Percentiles rank a stretch among this genome's conserved stretches.
Evolutionary conservation across 805 yeast genomes (phyloP).

Genomic region (Middelhovenomyces tepae): DNA sequence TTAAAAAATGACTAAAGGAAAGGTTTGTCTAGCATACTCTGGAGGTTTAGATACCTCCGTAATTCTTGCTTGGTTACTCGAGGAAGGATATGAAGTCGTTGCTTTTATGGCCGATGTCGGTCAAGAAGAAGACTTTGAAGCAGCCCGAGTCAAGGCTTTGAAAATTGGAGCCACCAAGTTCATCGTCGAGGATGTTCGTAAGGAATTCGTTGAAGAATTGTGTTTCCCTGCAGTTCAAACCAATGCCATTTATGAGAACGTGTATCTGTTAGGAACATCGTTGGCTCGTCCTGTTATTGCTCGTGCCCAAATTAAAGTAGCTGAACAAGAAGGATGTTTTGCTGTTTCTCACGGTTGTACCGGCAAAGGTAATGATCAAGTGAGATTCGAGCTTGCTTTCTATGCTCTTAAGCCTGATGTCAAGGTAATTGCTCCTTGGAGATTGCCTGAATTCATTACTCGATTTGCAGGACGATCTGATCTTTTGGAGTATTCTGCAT

Average conservation of each 20-base stretch:
- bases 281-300: conserved; percentile 99
- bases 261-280: conserved; percentile 92
- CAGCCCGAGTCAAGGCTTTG: conserved; percentile 91
- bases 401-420: conserved; percentile 98
- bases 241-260: conserved; percentile 96
- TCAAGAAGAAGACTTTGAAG: conserved; percentile 98
- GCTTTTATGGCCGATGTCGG: conserved; percentile 98
- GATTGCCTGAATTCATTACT: conserved; percentile 89
- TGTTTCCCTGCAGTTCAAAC: conserved; percentile 95
- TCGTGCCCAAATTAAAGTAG: conserved; percentile 94
- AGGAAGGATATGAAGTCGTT: conserved; percentile 95
- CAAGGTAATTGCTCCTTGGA: conserved; percentile 97
- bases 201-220: conserved; percentile 87
- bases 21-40: conserved; percentile 98
- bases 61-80: conserved; percentile 95
- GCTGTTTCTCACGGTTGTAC: conserved; percentile 99
- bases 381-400: conserved; percentile 93
- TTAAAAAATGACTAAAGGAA: conserved; percentile 79
- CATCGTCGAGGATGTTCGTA: conserved; percentile 88
- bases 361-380: conserved; percentile 99
- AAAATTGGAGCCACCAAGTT: conserved; percentile 96
- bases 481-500: conserved; percentile 85
- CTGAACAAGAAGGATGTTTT: conserved; percentile 95
- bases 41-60: conserved; percentile 99
- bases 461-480: conserved; percentile 98